A percentile compares a stretch with the other conserved stretches of the same genome.
These are phyloP conservation scores for Stereum hirsutum DNA, from an alignment of 1,284 basidiomycete species.

Conservation along the genomic window DNA sequence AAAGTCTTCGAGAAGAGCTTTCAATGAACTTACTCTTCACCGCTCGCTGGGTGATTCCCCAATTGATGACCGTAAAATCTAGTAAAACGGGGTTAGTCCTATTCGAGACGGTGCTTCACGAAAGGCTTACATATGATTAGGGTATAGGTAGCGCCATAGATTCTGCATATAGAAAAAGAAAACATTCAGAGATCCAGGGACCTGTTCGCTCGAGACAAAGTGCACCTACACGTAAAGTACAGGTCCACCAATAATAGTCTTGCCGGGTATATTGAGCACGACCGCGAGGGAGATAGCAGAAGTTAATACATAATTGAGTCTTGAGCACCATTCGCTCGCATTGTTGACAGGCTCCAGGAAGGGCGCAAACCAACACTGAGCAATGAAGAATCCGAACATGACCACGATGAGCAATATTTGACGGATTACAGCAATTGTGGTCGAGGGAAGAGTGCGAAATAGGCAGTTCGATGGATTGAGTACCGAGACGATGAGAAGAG, in stretches of 20 bases:
- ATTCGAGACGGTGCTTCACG: not conserved
- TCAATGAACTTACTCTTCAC: conserved; percentile 43
- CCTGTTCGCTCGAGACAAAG: not conserved
- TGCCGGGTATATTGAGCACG: conserved; percentile 45
- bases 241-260: conserved; percentile 43
- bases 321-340: conserved; percentile 67
- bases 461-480: conserved; percentile 68
- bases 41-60: conserved; percentile 35
- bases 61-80: conserved; percentile 62
- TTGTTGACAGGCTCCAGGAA: conserved; percentile 71
- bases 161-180: conserved; percentile 25
- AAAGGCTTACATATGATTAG: conserved; percentile 45
- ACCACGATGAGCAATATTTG: conserved; percentile 56
- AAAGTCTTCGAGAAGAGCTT: not conserved
- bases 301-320: conserved; percentile 62
- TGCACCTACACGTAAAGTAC: conserved; percentile 51
- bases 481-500: conserved; percentile 58
- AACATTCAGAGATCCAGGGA: not conserved
- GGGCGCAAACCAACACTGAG: conserved; percentile 54
- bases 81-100: conserved; percentile 6
- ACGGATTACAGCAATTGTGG: conserved; percentile 47
- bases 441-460: conserved; percentile 46
- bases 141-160: conserved; percentile 61
- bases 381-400: conserved; percentile 49
- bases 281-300: conserved; percentile 53